phyloP scores from a whole-genome alignment of 371 early-diverging fungal genomes.

The Zancudomyces culisetae region DNA sequence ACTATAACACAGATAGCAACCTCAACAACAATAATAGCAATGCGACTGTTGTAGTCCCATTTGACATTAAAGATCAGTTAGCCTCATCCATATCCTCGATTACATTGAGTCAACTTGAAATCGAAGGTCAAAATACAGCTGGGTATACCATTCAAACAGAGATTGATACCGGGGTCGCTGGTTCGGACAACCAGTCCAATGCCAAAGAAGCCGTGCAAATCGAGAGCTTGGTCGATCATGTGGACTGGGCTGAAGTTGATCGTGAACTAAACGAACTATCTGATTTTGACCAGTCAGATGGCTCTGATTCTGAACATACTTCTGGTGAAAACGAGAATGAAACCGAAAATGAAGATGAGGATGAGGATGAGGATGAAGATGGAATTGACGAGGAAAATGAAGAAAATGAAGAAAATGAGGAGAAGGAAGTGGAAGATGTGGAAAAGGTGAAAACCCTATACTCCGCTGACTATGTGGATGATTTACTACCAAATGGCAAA shows the following conservation, averaged over 20 bases:
- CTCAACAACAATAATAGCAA: not conserved
- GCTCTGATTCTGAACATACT: constrained; percentile 10
- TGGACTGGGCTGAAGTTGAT: constrained; percentile 25
- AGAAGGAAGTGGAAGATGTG: constrained; percentile 10
- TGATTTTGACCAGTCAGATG: no score
- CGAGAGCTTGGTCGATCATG: constrained; percentile 10
- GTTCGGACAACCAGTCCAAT: constrained; percentile 9
- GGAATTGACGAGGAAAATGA: not conserved
- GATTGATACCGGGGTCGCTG: not conserved
- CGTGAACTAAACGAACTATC: constrained; percentile 12
- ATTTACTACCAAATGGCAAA: not conserved
- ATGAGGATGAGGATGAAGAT: not conserved
- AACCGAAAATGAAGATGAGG: not conserved
- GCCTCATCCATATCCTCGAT: not conserved
- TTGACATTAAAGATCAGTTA: no score
- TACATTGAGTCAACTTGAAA: not conserved
- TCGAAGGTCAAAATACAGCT: constrained; percentile 1
- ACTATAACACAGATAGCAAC: not conserved
- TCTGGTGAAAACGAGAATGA: constrained; percentile 4
- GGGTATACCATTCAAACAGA: constrained; percentile 5
- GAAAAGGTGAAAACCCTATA: not conserved
- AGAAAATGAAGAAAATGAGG: constrained; percentile 4
- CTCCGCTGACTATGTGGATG: not conserved
- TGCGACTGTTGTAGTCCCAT: no score
- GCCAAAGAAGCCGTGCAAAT: constrained; percentile 18